Percentiles rank a stretch among this genome's conserved stretches.
Conservation (phyloP, 2,329 filamentous ascomycete genomes). For the Alternaria novae-zelandiae region DNA sequence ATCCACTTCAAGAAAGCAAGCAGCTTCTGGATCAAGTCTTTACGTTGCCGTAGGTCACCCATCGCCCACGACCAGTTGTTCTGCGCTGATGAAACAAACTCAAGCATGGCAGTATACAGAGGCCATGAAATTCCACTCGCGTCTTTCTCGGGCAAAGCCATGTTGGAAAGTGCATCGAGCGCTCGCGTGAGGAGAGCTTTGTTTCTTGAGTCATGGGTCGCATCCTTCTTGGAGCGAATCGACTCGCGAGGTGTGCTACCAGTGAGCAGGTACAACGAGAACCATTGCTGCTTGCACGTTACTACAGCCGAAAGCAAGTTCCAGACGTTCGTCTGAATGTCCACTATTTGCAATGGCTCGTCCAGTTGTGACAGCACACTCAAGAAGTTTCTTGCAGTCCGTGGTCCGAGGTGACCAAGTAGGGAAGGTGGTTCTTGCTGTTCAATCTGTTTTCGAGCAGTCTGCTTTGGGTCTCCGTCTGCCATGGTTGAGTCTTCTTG, state of each 20-base stretch:
- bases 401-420: conserved; percentile 84
- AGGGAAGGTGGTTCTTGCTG: conserved; percentile 80
- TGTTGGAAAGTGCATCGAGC: conserved; percentile 70
- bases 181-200: conserved; percentile 78
- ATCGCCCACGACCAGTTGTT: conserved; percentile 97
- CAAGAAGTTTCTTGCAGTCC: conserved; percentile 84
- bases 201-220: conserved; percentile 47
- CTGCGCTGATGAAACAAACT: conserved; percentile 86
- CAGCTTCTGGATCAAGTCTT: conserved; percentile 73
- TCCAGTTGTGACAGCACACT: conserved; percentile 78
- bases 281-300: conserved; percentile 91
- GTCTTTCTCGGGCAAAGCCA: conserved; percentile 68
- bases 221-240: conserved; percentile 62
- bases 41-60: conserved; percentile 76
- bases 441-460: conserved; percentile 4
- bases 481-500: conserved; percentile 14
- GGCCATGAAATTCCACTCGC: conserved; percentile 26
- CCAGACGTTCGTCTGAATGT: conserved; percentile 77
- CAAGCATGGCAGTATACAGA: conserved; percentile 76
- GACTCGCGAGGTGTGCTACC: conserved; percentile 83
- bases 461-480: conserved; percentile 8
- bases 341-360: conserved; percentile 70
- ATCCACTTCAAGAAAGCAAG: conserved; percentile 69
- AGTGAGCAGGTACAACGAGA: conserved; percentile 90
- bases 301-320: conserved; percentile 84